Conservation (phyloP, 495 filamentous ascomycete species). For the Tirmania nivea region DNA sequence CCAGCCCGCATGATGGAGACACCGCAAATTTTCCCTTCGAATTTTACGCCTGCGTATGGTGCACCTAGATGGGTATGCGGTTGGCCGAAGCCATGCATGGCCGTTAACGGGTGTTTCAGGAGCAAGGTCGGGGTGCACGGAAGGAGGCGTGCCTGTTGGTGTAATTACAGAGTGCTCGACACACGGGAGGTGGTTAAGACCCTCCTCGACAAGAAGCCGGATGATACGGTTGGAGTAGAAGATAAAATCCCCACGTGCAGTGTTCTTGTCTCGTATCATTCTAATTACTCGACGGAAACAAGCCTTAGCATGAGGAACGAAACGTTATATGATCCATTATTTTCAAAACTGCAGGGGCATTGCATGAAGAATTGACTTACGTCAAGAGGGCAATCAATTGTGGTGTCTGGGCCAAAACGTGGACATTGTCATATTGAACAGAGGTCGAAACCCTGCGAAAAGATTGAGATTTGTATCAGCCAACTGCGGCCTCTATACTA, state of each 20-base stretch:
- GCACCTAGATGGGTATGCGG: slow-evolving; percentile 35
- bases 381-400: slow-evolving; percentile 92
- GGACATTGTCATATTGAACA: slow-evolving; percentile 69
- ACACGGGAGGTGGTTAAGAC: slow-evolving; percentile 86
- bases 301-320: slow-evolving; percentile 11
- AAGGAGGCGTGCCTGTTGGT: slow-evolving; percentile 24
- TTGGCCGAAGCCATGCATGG: not conserved
- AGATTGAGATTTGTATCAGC: not conserved
- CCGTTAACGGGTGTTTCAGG: no score
- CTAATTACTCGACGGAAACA: slow-evolving; percentile 26
- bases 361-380: slow-evolving; percentile 35
- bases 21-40: slow-evolving; percentile 95
- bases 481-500: slow-evolving; percentile 1
- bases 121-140: no score
- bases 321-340: slow-evolving; percentile 1
- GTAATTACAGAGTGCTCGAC: slow-evolving; percentile 72
- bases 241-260: slow-evolving; percentile 83
- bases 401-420: slow-evolving; percentile 75
- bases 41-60: slow-evolving; percentile 75
- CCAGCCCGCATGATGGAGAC: slow-evolving; percentile 97
- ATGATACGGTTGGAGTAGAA: slow-evolving; percentile 99
- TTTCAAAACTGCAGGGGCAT: not conserved
- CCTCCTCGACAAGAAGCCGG: slow-evolving; percentile 91
- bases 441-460: slow-evolving; percentile 52
- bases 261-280: slow-evolving; percentile 83